A percentile compares a stretch with the other conserved stretches of the same genome.
Evolutionary conservation across 805 yeast genomes (phyloP).

Genomic region (Hanseniaspora lindneri): DNA sequence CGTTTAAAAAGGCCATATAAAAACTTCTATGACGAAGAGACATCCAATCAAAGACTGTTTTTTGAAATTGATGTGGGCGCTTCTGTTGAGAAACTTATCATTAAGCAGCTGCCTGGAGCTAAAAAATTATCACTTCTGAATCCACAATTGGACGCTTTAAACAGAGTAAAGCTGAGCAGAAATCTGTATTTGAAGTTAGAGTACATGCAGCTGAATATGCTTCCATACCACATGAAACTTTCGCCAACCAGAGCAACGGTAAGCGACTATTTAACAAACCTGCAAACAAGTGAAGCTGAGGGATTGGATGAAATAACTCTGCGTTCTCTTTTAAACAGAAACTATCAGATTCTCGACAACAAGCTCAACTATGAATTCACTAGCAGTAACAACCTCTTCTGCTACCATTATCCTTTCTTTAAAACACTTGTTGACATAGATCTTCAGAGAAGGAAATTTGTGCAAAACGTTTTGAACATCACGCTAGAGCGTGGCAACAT

Average conservation of each 20-base stretch:
- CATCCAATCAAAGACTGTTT: not conserved
- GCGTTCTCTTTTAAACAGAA: not conserved
- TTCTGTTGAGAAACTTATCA: not conserved
- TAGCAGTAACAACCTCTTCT: not conserved
- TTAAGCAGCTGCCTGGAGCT: not conserved
- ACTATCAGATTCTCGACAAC: constrained; percentile 2
- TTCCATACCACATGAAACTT: not conserved
- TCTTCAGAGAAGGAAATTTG: not conserved
- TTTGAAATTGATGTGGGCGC: not conserved
- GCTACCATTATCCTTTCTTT: constrained; percentile 14
- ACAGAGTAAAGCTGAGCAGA: constrained; percentile 1
- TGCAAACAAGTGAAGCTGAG: not conserved
- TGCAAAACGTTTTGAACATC: not conserved
- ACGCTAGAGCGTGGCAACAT: not conserved
- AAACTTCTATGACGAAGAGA: constrained; percentile 7
- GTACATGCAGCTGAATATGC: constrained; percentile 6
- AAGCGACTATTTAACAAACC: constrained; percentile 3
- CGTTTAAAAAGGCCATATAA: not conserved
- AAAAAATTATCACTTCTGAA: not conserved
- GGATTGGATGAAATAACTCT: not conserved
- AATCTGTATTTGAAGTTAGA: constrained; percentile 12
- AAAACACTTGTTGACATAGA: constrained; percentile 5
- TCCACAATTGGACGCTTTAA: not conserved
- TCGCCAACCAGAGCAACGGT: constrained; percentile 11
- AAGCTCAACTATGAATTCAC: constrained; percentile 8